Conservation (phyloP, 306 rosid species). For the Arachis hypogaea region DNA sequence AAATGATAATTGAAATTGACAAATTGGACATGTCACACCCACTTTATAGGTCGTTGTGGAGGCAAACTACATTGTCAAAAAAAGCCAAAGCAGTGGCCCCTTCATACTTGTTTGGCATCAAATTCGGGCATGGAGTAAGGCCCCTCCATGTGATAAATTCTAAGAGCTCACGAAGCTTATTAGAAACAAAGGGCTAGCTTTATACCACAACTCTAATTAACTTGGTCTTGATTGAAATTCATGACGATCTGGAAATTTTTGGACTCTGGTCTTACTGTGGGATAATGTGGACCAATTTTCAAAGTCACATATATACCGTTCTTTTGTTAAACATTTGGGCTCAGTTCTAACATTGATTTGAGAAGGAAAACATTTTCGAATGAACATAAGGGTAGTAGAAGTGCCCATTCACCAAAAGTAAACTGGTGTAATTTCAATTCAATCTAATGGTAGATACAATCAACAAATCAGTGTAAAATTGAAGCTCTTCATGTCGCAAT, state of each 20-base stretch:
- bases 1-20: conserved; percentile 11
- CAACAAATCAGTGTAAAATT: neutral
- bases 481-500: neutral
- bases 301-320: neutral
- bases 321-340: too few species aligned
- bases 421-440: neutral
- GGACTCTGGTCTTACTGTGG: neutral
- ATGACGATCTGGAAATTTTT: neutral
- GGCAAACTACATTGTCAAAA: conserved; percentile 1
- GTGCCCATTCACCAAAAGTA: neutral
- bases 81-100: conserved; percentile 26
- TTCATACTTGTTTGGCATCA: neutral
- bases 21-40: neutral
- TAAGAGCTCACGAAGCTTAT: neutral
- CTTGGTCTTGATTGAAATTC: neutral
- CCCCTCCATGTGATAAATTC: conserved; percentile 41
- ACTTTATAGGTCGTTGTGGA: conserved; percentile 8
- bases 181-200: neutral
- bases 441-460: conserved; percentile 8
- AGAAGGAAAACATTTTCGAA: neutral
- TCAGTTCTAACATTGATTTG: too few species aligned
- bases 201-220: neutral
- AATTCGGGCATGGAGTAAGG: conserved; percentile 22
- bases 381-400: neutral
- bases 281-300: neutral